Conservation (phyloP, 2,329 filamentous ascomycete genomes). For the Periconia sp. region DNA sequence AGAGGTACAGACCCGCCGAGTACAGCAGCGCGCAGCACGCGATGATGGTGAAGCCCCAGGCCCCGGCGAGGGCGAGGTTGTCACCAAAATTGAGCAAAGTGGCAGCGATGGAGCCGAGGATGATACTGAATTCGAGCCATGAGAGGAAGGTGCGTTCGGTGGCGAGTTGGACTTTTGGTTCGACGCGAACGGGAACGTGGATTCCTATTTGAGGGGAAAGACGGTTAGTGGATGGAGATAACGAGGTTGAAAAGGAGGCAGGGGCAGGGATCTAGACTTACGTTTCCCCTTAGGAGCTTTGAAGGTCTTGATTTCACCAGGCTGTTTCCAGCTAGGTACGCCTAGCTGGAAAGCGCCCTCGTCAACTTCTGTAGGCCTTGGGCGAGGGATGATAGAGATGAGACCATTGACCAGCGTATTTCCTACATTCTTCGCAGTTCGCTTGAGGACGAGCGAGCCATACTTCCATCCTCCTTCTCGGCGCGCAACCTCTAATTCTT, state of each 20-base stretch:
- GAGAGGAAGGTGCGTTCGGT: conserved; percentile 94
- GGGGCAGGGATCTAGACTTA: conserved; percentile 17
- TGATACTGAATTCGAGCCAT: conserved; percentile 96
- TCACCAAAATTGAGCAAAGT: conserved; percentile 47
- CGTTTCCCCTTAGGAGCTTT: conserved; percentile 76
- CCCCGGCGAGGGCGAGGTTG: conserved; percentile 40
- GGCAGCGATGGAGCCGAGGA: conserved; percentile 64
- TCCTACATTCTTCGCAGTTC: conserved; percentile 53
- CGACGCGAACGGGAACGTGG: conserved; percentile 91
- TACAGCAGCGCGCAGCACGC: conserved; percentile 80
- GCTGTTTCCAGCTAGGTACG: conserved; percentile 45
- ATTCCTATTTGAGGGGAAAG: conserved; percentile 60
- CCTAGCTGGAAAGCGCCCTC: conserved; percentile 45
- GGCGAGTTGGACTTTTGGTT: conserved; percentile 97
- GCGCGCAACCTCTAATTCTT: conserved; percentile 77
- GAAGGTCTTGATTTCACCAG: conserved; percentile 53
- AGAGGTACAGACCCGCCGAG: conserved; percentile 80
- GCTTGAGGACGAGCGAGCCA: conserved; percentile 50
- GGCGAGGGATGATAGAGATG: conserved; percentile 39
- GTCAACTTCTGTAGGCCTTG: conserved; percentile 48
- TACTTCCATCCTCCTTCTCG: conserved; percentile 77
- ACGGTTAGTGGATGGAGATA: not conserved
- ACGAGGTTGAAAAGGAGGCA: not conserved
- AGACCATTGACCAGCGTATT: conserved; percentile 31
- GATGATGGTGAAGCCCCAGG: conserved; percentile 79